Conservation (phyloP, 768 basidiomycete genomes). For the Suillus plorans region DNA sequence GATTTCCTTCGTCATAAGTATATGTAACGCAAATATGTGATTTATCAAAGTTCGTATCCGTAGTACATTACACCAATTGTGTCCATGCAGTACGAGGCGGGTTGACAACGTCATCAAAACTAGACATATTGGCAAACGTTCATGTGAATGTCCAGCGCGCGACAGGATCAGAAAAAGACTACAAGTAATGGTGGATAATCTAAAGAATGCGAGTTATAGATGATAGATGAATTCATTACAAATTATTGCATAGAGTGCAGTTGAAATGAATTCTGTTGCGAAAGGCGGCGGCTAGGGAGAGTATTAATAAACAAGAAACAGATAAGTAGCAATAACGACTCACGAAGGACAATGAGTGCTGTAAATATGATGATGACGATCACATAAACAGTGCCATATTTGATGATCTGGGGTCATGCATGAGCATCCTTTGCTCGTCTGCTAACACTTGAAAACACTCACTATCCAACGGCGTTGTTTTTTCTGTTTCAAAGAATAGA, state of each 20-base stretch:
- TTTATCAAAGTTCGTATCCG: conserved; percentile 10
- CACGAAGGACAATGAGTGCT: conserved; percentile 76
- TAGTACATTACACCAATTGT: conserved; percentile 12
- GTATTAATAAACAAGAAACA: conserved; percentile 11
- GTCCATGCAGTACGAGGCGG: conserved; percentile 11
- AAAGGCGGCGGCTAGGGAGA: conserved; percentile 55
- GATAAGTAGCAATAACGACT: conserved; percentile 34
- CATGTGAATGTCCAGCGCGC: conserved; percentile 7
- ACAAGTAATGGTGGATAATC: conserved; percentile 30
- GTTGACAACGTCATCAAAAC: conserved; percentile 6
- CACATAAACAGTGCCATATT: conserved; percentile 80
- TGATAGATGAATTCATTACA: conserved; percentile 43
- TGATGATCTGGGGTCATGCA: conserved; percentile 57
- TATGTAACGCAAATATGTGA: conserved; percentile 5
- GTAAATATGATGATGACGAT: conserved; percentile 67
- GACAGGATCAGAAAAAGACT: conserved; percentile 16
- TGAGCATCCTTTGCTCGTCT: conserved; percentile 12
- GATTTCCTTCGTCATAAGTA: neutral
- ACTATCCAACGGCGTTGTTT: conserved; percentile 90
- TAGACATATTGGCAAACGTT: conserved; percentile 9
- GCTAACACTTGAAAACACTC: conserved; percentile 27
- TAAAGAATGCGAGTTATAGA: conserved; percentile 27
- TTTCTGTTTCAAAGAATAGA: conserved; percentile 89
- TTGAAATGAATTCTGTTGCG: conserved; percentile 56
- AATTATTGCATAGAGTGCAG: conserved; percentile 66